Evolutionary conservation across 78 protist genomes (phyloP).

Genomic region (Monocercomonoides exilis): DNA sequence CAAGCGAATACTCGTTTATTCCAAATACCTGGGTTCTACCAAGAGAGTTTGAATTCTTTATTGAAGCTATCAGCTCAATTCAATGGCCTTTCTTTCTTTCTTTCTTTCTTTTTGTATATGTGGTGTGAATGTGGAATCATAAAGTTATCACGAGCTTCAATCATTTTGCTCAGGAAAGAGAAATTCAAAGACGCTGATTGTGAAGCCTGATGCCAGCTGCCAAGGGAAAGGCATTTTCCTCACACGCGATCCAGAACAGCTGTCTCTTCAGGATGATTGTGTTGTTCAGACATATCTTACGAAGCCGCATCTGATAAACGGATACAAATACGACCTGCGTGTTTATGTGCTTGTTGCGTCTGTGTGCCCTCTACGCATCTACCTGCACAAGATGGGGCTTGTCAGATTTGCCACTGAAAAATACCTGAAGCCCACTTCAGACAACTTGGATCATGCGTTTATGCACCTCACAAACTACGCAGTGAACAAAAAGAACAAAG

Average conservation of each 20-base stretch:
- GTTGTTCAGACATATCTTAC: constrained; percentile 32
- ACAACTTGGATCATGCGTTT: neutral
- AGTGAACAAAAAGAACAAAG: neutral
- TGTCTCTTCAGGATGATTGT: neutral
- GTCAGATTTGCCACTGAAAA: constrained; percentile 15
- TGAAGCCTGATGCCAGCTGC: constrained; percentile 25
- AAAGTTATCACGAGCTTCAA: neutral
- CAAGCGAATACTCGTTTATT: constrained; percentile 25
- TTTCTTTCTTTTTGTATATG: neutral
- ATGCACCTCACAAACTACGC: constrained; percentile 39
- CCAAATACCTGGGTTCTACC: constrained; percentile 43
- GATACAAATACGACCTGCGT: constrained; percentile 16
- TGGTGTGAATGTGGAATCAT: too few species aligned
- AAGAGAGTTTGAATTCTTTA: neutral
- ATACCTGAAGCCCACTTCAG: constrained; percentile 12
- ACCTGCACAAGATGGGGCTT: constrained; percentile 12
- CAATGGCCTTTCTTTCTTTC: too few species aligned
- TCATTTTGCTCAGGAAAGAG: neutral
- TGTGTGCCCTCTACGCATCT: constrained; percentile 1
- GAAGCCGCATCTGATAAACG: constrained; percentile 15
- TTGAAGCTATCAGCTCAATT: too few species aligned
- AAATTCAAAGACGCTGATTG: constrained; percentile 15
- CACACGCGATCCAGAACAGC: constrained; percentile 5
- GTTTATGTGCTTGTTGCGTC: constrained; percentile 6
- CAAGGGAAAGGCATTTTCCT: constrained; percentile 44